Evolutionary conservation across 176 grass and related monocot genomes (phyloP).

Genomic region (Bromus sterilis): DNA sequence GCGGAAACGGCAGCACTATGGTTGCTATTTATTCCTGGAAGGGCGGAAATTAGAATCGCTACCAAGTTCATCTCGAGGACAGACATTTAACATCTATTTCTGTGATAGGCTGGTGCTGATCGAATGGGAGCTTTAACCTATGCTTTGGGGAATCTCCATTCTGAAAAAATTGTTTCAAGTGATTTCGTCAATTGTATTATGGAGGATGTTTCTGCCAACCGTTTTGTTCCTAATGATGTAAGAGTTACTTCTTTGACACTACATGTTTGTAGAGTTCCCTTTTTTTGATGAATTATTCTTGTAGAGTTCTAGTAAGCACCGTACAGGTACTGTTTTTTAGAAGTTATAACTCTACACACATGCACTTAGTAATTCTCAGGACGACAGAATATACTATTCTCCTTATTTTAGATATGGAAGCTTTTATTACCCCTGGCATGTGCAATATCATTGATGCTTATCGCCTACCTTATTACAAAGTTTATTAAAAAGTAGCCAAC

Average conservation of each 20-base stretch:
- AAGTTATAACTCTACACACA: neutral
- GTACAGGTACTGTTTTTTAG: neutral
- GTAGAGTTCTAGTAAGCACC: neutral
- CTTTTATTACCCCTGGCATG: neutral
- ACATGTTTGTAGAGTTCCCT: neutral
- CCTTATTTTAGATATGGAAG: neutral
- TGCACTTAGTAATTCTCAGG: neutral
- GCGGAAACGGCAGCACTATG: neutral
- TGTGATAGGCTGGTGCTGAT: slow-evolving; percentile 4
- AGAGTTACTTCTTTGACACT: neutral
- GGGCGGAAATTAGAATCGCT: neutral
- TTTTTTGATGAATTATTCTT: neutral
- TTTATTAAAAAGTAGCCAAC: neutral
- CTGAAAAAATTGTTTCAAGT: neutral
- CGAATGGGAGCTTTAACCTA: neutral
- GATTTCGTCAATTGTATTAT: neutral
- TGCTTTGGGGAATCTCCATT: neutral
- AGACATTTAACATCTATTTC: neutral
- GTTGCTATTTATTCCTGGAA: neutral
- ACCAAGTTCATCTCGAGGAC: neutral
- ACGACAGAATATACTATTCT: neutral
- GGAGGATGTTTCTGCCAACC: neutral
- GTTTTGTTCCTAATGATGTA: neutral
- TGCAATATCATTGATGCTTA: neutral
- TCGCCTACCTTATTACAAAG: neutral